These are phyloP conservation scores for Nakazawaea siamensis DNA, from an alignment of 805 yeast genomes.

Conservation along the genomic window DNA sequence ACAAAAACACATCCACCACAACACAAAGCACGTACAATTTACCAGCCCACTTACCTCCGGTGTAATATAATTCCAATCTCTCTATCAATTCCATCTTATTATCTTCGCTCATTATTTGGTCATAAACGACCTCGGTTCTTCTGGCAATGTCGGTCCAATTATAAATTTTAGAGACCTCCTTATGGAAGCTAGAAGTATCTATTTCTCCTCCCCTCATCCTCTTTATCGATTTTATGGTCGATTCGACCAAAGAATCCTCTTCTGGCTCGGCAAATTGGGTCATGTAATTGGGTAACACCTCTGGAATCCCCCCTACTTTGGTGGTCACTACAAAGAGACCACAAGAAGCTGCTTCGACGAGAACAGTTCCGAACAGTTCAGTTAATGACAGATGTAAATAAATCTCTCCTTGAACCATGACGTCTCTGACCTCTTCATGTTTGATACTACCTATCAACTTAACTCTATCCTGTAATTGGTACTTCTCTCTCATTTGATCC, in stretches of 20 bases:
- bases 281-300: slow-evolving; percentile 89
- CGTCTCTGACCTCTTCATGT: slow-evolving; percentile 89
- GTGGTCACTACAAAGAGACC: slow-evolving; percentile 92
- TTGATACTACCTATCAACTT: slow-evolving; percentile 77
- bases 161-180: slow-evolving; percentile 72
- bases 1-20: slow-evolving; percentile 68
- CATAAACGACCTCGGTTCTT: slow-evolving; percentile 79
- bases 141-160: slow-evolving; percentile 87
- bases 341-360: slow-evolving; percentile 97
- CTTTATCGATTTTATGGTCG: slow-evolving; percentile 64
- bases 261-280: slow-evolving; percentile 86
- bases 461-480: slow-evolving; percentile 81
- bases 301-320: slow-evolving; percentile 96
- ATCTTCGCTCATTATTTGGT: slow-evolving; percentile 25
- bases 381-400: slow-evolving; percentile 90
- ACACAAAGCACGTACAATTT: slow-evolving; percentile 72
- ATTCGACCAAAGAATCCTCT: slow-evolving; percentile 69
- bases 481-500: slow-evolving; percentile 89
- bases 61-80: slow-evolving; percentile 56
- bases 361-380: slow-evolving; percentile 95
- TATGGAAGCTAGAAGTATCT: slow-evolving; percentile 72
- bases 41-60: slow-evolving; percentile 81
- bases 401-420: slow-evolving; percentile 90
- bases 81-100: slow-evolving; percentile 36
- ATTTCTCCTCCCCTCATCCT: slow-evolving; percentile 47